Base-by-base conservation (phyloP, 148 eudicot genomes). In the Fallopia convolvulus region DNA sequence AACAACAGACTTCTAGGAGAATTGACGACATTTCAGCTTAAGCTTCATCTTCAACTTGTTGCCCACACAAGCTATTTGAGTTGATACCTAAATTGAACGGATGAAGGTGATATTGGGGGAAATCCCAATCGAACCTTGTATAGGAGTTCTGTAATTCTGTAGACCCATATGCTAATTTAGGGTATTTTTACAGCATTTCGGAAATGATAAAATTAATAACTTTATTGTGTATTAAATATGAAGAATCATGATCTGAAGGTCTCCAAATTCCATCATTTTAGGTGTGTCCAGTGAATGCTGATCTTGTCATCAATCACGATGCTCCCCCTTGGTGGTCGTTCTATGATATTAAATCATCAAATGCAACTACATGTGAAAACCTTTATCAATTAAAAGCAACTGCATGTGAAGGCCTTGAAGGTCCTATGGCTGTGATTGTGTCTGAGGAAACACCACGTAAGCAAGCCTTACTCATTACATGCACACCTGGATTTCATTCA, bases 391-490 rank as follows among this genome's bases (percentile, higher is more conserved):
- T 44, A 44, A 44, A 44, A 6, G 47, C 47, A 44, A 44, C 42
- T 72, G 83, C 66, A 76, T 96, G 99, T 85, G 87, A 88, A 78
- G 93, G 90, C 63, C 85, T 89, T 79, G 77, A 79, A 18, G 99
- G 98, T 55, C 99, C 99, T 42, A 89, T 86, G 88, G 98, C 98
- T 39, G 85, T 96, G 39, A 81, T 96, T 76, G 90, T 90, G 76
- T 91, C 99, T 17, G 99, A 96, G 87, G 99, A 93, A 89, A 91
- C 97, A 39, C 99, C 99, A 73, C 98, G 99, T 96, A 82, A 87
- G 99, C 89, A 82, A 52, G 48, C 75, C 58, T 36, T 12, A 30
- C 14, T 39, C 30, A 11, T 80, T 75, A 21, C 77, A 20, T n/a
- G 14, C 23, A 72, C 33, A 42, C 1, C 15, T 18, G 33, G 30